A percentile compares a stretch with the other conserved stretches of the same genome.
Evolutionary conservation across 1,284 basidiomycete genomes (phyloP).

Genomic region (Melampsora larici-populina): DNA sequence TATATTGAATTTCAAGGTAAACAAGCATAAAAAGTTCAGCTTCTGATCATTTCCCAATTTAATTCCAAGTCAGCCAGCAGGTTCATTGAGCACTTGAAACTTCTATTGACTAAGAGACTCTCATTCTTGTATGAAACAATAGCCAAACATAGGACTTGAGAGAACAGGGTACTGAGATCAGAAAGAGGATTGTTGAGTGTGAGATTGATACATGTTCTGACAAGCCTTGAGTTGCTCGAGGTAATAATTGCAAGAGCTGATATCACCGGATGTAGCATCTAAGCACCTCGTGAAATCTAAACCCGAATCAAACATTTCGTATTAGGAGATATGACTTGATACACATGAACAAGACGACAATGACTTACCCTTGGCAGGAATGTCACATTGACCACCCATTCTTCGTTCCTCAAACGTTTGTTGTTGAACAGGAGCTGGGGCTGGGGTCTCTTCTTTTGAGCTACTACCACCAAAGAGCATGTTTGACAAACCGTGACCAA

Average conservation of each 20-base stretch:
- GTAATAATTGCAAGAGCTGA: constrained; percentile 61
- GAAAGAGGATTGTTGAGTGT: neutral
- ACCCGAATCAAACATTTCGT: no score
- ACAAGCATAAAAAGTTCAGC: no score
- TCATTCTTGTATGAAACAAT: no score
- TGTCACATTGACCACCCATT: constrained; percentile 57
- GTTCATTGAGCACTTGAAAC: no score
- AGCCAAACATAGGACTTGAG: no score
- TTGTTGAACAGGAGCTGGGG: constrained; percentile 53
- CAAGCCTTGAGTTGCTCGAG: constrained; percentile 57
- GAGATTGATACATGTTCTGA: constrained; percentile 46
- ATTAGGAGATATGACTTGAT: no score
- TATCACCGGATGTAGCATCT: constrained; percentile 59
- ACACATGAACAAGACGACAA: neutral
- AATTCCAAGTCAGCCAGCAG: no score
- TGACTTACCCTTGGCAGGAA: constrained; percentile 59
- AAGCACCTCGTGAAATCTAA: constrained; percentile 59
- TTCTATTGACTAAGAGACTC: no score
- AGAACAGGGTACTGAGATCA: neutral
- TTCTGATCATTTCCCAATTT: no score
- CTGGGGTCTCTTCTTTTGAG: constrained; percentile 48
- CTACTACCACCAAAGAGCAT: constrained; percentile 59
- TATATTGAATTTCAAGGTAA: no score
- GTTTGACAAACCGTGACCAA: constrained; percentile 61
- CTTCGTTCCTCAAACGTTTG: constrained; percentile 47